Evolutionary conservation across 2,329 filamentous ascomycete genomes (phyloP).

Genomic region (Podosphaera leucotricha): DNA sequence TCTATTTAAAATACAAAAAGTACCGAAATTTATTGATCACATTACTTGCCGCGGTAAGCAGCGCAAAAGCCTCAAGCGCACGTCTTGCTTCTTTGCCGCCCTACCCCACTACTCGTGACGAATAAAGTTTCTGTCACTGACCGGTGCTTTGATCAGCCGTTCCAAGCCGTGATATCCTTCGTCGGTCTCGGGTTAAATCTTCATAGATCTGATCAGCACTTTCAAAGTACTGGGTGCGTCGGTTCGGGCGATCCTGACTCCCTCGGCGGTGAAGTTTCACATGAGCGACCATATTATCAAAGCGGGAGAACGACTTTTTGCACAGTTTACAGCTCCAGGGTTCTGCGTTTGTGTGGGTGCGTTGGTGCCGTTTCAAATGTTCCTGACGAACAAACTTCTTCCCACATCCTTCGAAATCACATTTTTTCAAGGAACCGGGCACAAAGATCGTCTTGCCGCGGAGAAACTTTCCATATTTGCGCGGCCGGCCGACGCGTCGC

Average conservation of each 20-base stretch:
- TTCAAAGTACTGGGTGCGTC: not conserved
- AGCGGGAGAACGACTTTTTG: conserved; percentile 6
- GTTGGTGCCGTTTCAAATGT: conserved; percentile 24
- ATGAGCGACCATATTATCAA: conserved; percentile 11
- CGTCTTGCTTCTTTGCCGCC: no score
- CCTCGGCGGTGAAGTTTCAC: conserved; percentile 5
- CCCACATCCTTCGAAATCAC: conserved; percentile 20
- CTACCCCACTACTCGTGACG: no score
- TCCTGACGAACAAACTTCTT: conserved; percentile 24
- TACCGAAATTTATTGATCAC: no score
- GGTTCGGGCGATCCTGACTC: not conserved
- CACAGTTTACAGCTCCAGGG: conserved; percentile 8
- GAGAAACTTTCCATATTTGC: not conserved
- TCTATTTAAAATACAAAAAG: no score
- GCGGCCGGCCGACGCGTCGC: no score
- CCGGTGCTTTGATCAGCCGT: no score
- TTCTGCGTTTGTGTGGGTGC: conserved; percentile 16
- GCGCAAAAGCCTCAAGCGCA: no score
- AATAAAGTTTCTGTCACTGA: no score
- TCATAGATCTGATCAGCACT: not conserved
- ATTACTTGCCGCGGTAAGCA: no score
- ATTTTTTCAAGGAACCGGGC: conserved; percentile 13
- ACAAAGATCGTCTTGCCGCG: conserved; percentile 1
- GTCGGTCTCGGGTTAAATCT: not conserved
- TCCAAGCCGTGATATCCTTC: no score